phyloP scores from a whole-genome alignment of 2,329 filamentous ascomycete species.

The Teratosphaeria destructans region DNA sequence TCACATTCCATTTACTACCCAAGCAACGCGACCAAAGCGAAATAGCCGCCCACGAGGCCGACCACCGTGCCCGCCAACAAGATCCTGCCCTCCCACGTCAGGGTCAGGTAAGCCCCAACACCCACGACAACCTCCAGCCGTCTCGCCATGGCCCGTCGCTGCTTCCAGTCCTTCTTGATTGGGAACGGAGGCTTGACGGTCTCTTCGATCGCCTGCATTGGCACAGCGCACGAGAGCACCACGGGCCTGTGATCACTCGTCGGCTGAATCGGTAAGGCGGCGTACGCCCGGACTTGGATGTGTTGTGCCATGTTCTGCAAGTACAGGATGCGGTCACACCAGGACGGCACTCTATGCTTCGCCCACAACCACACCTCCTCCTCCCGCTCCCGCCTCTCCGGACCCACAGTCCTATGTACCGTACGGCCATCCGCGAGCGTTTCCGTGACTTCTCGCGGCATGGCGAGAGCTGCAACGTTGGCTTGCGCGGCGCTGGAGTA shows the following conservation, averaged over 20 bases:
- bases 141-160: conserved; percentile 43
- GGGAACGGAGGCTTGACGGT: conserved; percentile 44
- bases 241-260: conserved; percentile 85
- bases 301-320: conserved; percentile 41
- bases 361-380: conserved; percentile 48
- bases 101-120: conserved; percentile 42
- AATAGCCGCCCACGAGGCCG: conserved; percentile 22
- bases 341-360: conserved; percentile 73
- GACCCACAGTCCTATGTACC: background rate
- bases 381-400: conserved; percentile 4
- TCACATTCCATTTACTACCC: background rate
- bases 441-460: conserved; percentile 8
- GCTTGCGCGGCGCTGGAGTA: conserved; percentile 44
- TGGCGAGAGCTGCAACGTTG: conserved; percentile 14
- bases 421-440: conserved; percentile 4
- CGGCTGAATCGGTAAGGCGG: conserved; percentile 64
- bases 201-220: conserved; percentile 29
- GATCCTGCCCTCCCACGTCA: conserved; percentile 37
- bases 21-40: conserved; percentile 15
- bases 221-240: conserved; percentile 58
- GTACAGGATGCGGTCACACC: conserved; percentile 87
- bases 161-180: conserved; percentile 48
- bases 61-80: conserved; percentile 24
- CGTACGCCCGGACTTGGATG: conserved; percentile 50
- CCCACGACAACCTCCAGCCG: conserved; percentile 51